Evolutionary conservation across 371 early-diverging fungal genomes (phyloP).

Genomic region (Rhizomucor miehei): DNA sequence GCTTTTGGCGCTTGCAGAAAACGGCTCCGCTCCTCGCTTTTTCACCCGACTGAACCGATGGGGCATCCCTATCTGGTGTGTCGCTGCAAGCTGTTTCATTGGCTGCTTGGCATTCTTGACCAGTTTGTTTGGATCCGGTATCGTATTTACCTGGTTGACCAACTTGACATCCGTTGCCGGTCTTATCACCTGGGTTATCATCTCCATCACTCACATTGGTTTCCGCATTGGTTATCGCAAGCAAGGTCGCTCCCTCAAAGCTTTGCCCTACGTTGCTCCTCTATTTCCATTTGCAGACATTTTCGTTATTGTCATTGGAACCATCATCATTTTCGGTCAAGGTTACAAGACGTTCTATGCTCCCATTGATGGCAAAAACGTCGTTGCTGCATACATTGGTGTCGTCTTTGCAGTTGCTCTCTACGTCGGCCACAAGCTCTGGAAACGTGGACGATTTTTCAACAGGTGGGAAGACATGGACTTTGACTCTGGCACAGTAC

Average conservation of each 20-base stretch:
- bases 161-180: slow-evolving; percentile 74
- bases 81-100: slow-evolving; percentile 56
- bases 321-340: slow-evolving; percentile 69
- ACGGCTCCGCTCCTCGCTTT: slow-evolving; percentile 67
- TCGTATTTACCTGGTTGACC: slow-evolving; percentile 74
- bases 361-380: slow-evolving; percentile 35
- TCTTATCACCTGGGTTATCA: slow-evolving; percentile 81
- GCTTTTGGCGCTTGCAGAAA: slow-evolving; percentile 64
- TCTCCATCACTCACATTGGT: slow-evolving; percentile 75
- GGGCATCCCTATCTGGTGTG: slow-evolving; percentile 65
- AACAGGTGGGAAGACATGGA: slow-evolving; percentile 39
- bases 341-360: slow-evolving; percentile 56
- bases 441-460: slow-evolving; percentile 31
- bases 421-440: slow-evolving; percentile 54
- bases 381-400: slow-evolving; percentile 55
- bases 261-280: slow-evolving; percentile 73
- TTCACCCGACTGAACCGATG: slow-evolving; percentile 54
- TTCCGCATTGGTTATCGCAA: slow-evolving; percentile 79
- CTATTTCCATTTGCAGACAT: slow-evolving; percentile 73
- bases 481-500: slow-evolving; percentile 43
- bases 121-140: slow-evolving; percentile 55
- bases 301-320: slow-evolving; percentile 59
- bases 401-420: slow-evolving; percentile 51
- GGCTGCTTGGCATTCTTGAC: slow-evolving; percentile 63
- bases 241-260: slow-evolving; percentile 63